phyloP scores from a whole-genome alignment of 495 filamentous ascomycete genomes.

The Aspergillus hancockii region DNA sequence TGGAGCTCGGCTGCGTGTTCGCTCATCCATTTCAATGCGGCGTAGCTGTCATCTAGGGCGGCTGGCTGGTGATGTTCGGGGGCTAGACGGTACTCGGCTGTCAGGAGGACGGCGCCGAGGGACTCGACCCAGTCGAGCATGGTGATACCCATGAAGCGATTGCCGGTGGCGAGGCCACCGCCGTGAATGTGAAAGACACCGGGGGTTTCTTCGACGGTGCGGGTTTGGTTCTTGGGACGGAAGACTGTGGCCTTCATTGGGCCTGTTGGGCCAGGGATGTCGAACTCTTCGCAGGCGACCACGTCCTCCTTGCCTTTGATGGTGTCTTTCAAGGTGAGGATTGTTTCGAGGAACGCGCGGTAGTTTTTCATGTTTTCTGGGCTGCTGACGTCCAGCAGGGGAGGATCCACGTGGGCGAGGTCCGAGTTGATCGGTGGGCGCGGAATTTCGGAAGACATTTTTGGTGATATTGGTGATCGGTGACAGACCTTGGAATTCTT shows the following conservation, averaged over 20 bases:
- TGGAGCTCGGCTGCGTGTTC: background rate
- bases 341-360: background rate
- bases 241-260: conserved; percentile 10
- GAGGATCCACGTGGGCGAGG: background rate
- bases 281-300: background rate
- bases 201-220: background rate
- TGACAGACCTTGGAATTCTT: too few relatives aligned
- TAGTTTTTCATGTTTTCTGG: background rate
- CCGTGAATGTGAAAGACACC: background rate
- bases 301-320: conserved; percentile 5
- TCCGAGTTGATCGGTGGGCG: background rate
- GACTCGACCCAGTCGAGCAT: background rate
- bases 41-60: background rate
- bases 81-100: background rate
- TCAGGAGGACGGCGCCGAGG: background rate
- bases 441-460: background rate
- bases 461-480: too few relatives aligned
- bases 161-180: background rate
- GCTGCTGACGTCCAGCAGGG: background rate
- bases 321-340: conserved; percentile 2
- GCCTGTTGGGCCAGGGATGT: conserved; percentile 12
- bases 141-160: background rate
- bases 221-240: conserved; percentile 5
- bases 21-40: background rate
- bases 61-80: background rate